phyloP scores from a whole-genome alignment of 208 protist species.

The Porcisia deanei region DNA sequence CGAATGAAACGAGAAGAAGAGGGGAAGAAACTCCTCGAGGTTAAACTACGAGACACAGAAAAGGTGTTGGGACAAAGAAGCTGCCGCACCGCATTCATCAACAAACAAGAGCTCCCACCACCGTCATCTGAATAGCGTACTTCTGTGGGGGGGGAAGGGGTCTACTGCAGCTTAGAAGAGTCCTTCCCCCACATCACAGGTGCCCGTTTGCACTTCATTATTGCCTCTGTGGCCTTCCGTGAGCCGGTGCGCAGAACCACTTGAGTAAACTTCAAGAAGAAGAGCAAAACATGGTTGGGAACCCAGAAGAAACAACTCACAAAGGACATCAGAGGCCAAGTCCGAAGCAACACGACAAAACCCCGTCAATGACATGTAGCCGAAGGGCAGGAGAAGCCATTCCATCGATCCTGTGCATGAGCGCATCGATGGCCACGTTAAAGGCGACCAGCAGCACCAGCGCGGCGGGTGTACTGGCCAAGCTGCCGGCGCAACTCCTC shows the following conservation, averaged over 20 bases:
- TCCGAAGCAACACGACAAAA: conserved; percentile 8
- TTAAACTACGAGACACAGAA: conserved; percentile 13
- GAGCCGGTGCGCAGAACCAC: background rate
- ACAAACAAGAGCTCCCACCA: background rate
- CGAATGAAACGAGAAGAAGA: background rate
- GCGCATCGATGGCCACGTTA: background rate
- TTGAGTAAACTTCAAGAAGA: background rate
- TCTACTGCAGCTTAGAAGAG: background rate
- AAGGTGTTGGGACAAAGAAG: background rate
- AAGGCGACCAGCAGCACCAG: conserved; percentile 27
- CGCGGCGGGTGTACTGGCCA: conserved; percentile 58
- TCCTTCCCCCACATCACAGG: background rate
- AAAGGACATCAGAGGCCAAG: conserved; percentile 4
- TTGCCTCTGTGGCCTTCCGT: background rate
- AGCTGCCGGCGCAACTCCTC: conserved; percentile 82
- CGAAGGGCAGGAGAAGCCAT: background rate
- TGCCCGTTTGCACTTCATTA: no score
- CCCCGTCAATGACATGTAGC: background rate
- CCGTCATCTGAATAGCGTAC: background rate
- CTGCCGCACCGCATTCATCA: background rate
- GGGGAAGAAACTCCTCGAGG: conserved; percentile 3
- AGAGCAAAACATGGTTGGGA: conserved; percentile 2
- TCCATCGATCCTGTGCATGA: background rate
- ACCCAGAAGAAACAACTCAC: conserved; percentile 1
- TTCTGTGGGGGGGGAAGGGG: background rate